Base-by-base conservation (phyloP, 805 yeast genomes). In the Lipomyces yamanashiensis region DNA sequence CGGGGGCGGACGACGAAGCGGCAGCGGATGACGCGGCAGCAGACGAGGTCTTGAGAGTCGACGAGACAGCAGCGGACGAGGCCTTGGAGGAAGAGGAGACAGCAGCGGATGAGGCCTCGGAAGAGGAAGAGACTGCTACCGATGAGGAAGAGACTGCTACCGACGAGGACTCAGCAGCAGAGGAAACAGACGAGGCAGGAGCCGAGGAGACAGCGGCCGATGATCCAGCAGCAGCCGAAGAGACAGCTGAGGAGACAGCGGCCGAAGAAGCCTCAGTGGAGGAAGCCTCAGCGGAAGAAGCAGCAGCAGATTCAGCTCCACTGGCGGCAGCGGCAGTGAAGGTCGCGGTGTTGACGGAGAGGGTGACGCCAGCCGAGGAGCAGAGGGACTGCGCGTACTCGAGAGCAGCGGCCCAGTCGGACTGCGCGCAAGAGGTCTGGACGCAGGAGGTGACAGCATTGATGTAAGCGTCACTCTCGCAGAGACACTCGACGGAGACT, bases 381-480 rank as follows among this genome's bases (percentile, higher is more conserved):
- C 68, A 65, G 41, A 65, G 51, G 34, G 55, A 21, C 67, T 59
- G 61, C 37, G 68, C 68, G 54, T 62, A 65, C 8, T 52, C 34
- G 12, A 65, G 51, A 13, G 67, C 67, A 12, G 68, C 68, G 10
- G 37, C 23, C 55, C 50, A 62, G 57, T 65, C 68, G 36, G 59
- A 50, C 53, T 23, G 47, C 13, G 48, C 49, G 61, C 68, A 65
- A 28, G 50, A 33, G 37, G 49, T n/a, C 59, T 54, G 56, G 7
- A 65, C 67, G 64, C 68, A 65, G 45, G 54, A 43, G 28, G n/a
- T 39, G 52, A 65, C 68, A 45, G 68, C 67, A 49, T 48, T 28
- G 55, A 65, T 63, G 62, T 37, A 65, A 34, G 40, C 28, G 36
- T 39, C 15, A 23, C 56, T 43, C 19, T 44, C 47, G 62, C 68